Evolutionary conservation across 768 basidiomycete species (phyloP).

Genomic region (Psilocybe cyanescens): DNA sequence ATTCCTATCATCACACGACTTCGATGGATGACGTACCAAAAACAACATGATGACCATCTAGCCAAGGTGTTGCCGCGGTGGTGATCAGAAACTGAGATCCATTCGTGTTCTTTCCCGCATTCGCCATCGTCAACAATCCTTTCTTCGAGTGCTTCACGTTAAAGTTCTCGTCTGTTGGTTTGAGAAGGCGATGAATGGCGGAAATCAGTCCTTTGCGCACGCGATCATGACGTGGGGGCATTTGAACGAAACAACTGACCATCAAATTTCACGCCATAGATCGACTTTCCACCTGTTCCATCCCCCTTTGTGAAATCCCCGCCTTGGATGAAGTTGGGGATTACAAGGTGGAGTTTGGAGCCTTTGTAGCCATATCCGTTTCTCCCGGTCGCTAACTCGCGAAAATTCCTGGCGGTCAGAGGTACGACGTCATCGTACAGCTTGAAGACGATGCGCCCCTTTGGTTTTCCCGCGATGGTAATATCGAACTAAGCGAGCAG

Average conservation of each 20-base stretch:
- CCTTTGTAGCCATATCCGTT: slow-evolving; percentile 77
- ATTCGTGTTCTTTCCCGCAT: slow-evolving; percentile 82
- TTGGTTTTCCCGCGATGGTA: slow-evolving; percentile 38
- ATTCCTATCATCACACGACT: neutral
- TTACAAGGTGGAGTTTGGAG: slow-evolving; percentile 78
- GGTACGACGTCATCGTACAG: slow-evolving; percentile 83
- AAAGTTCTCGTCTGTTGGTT: slow-evolving; percentile 80
- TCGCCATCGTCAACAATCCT: slow-evolving; percentile 79
- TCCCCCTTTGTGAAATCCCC: slow-evolving; percentile 78
- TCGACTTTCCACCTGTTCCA: slow-evolving; percentile 83
- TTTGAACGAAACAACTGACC: slow-evolving; percentile 44
- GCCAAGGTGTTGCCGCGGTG: slow-evolving; percentile 76
- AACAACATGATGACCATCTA: slow-evolving; percentile 85
- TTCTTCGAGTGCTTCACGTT: slow-evolving; percentile 71
- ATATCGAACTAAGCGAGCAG: slow-evolving; percentile 64
- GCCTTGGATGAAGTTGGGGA: slow-evolving; percentile 85
- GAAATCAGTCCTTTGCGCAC: neutral
- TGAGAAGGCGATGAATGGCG: slow-evolving; percentile 9
- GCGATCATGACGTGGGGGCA: neutral
- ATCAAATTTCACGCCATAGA: slow-evolving; percentile 70
- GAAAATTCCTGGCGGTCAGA: slow-evolving; percentile 82
- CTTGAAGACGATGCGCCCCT: slow-evolving; percentile 79
- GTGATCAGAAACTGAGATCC: slow-evolving; percentile 92
- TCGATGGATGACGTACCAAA: slow-evolving; percentile 58
- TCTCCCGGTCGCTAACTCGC: slow-evolving; percentile 81